Conservation (phyloP, 768 basidiomycete species). For the Hypsizygus marmoreus region DNA sequence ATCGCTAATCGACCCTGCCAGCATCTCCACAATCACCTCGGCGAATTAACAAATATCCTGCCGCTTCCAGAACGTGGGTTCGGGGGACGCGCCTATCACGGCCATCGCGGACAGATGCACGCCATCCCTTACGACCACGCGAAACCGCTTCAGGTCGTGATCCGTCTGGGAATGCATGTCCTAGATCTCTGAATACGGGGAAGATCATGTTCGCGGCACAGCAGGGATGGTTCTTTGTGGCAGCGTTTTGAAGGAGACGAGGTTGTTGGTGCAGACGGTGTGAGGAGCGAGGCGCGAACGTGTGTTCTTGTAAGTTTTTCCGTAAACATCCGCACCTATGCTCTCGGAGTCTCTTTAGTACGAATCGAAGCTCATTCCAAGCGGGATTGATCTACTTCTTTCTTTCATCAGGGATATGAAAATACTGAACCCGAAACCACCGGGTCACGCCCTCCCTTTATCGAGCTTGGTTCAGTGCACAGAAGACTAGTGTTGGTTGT, state of each 20-base stretch:
- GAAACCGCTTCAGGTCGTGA: conserved; percentile 14
- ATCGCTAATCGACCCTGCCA: too few species aligned
- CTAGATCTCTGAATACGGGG: conserved; percentile 22
- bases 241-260: conserved; percentile 22
- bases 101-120: conserved; percentile 26
- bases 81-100: conserved; percentile 19
- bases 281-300: conserved; percentile 21
- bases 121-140: conserved; percentile 22
- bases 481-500: background rate
- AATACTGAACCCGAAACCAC: conserved; percentile 23
- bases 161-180: conserved; percentile 20
- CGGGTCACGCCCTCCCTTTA: conserved; percentile 27
- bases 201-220: conserved; percentile 9
- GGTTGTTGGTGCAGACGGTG: conserved; percentile 29
- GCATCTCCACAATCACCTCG: conserved; percentile 1
- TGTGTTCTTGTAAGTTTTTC: conserved; percentile 20
- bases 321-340: too few species aligned
- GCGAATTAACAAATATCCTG: background rate
- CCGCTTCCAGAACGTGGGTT: conserved; percentile 5
- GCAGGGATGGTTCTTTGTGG: conserved; percentile 19
- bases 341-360: too few species aligned
- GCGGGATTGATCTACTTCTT: background rate
- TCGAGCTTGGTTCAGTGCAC: conserved; percentile 23
- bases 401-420: conserved; percentile 24
- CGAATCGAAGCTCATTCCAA: background rate